Evolutionary conservation across 371 early-diverging fungal genomes (phyloP), one percentile per base, ranked within the genome.

Genomic region (Apophysomyces sp.): DNA sequence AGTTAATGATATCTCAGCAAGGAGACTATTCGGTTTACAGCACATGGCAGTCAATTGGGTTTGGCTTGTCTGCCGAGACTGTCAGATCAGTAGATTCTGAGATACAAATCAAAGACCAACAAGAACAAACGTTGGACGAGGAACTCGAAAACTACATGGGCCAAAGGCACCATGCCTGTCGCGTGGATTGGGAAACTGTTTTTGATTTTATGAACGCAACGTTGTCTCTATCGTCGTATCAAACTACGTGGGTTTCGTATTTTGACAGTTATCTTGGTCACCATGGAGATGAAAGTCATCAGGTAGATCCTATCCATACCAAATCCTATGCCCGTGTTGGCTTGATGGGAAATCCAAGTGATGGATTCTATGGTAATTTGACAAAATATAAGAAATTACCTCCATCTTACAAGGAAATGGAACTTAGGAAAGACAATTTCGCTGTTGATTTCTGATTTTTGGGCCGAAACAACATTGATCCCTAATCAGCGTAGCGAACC

Each of bases 261-360:
- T 61, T 69, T 8, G 63, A 63, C 37, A 40, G 31, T 4, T 40
- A 44, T 44, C 49, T 44, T 44, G 49, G 21, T 21, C 21, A 44
- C 6, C 9, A 21, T 58, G 15, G 6, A 34, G 9, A 34, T 55
- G 4, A 56, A 37, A 11, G 36, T 7, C 41, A 67, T 44, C 60
- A 71, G 15, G 37, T 53, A 0, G 39, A 64, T 0, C 74, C 79
- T 12, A 74, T 85, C 27, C 69, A 72, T 36, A 61, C 67, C 11
- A 65, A 65, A 26, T 73, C 85, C 11, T 72, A 85, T 73, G 90
- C 90, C 12, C 83, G 90, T 11, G 81, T 89, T 7, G 90, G 90
- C 1, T 59, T 90, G 28, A 82, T 90, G 76, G 90, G 90, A 8
- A 90, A 90, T 63, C 90, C 90, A 8, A 82, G 82, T 39, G 90